These are phyloP conservation scores for Sphaerulina vaccinii DNA, from an alignment of 2,329 filamentous ascomycete genomes.

Conservation along the genomic window DNA sequence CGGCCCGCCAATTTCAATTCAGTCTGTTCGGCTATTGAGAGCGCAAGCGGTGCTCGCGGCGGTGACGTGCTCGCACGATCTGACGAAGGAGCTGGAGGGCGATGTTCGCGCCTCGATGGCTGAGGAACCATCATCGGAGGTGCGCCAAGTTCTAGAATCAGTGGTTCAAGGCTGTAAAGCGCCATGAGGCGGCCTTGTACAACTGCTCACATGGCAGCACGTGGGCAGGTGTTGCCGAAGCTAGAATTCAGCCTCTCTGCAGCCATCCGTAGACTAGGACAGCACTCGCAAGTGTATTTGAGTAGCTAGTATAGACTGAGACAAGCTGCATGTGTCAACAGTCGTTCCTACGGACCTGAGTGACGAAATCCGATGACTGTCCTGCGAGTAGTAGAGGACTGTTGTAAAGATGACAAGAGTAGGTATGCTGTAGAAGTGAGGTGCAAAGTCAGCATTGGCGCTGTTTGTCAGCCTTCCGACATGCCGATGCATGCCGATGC, in stretches of 20 bases:
- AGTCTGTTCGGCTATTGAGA: constrained; percentile 32
- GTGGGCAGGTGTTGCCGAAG: constrained; percentile 3
- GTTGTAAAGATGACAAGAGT: no score
- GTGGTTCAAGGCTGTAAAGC: constrained; percentile 1
- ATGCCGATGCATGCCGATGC: no score
- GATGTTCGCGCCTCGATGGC: constrained; percentile 22
- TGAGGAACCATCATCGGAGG: constrained; percentile 18
- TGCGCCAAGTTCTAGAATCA: constrained; percentile 14
- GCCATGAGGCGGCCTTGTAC: constrained; percentile 6
- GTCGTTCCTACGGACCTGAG: neutral
- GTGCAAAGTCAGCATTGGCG: no score
- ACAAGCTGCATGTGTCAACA: neutral
- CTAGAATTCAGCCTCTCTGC: constrained; percentile 5
- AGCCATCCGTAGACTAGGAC: neutral
- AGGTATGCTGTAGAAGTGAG: no score
- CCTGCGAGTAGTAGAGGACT: no score
- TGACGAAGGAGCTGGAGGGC: constrained; percentile 20
- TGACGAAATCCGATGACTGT: no score
- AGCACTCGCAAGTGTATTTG: neutral
- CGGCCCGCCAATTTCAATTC: constrained; percentile 28
- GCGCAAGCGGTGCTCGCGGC: constrained; percentile 32
- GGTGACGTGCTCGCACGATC: constrained; percentile 19
- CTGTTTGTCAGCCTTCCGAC: no score
- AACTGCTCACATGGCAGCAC: constrained; percentile 7
- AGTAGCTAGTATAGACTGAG: neutral